phyloP scores from a whole-genome alignment of 139 green algal species.

The Dunaliella sp. region DNA sequence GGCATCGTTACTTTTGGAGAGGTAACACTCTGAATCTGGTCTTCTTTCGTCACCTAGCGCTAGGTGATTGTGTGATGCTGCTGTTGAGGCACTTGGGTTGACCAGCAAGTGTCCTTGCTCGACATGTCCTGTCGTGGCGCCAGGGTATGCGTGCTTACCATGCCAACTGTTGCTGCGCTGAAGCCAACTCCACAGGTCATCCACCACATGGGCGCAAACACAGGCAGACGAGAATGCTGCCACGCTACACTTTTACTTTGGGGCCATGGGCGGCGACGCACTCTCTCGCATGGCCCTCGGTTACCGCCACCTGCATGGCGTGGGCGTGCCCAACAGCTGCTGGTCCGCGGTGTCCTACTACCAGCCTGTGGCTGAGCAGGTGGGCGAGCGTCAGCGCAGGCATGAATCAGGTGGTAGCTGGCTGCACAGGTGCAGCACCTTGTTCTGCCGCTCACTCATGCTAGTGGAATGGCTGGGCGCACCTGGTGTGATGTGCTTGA shows the following conservation, averaged over 20 bases:
- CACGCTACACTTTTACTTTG: constrained; percentile 83
- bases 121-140: background rate
- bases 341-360: constrained; percentile 84
- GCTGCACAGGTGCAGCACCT: background rate
- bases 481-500: too few species aligned
- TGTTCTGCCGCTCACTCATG: background rate
- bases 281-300: constrained; percentile 73
- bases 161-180: too few species aligned
- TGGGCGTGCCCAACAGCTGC: constrained; percentile 78
- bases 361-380: constrained; percentile 65
- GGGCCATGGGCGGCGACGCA: constrained; percentile 61
- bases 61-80: background rate
- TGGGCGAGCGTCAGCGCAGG: constrained; percentile 16
- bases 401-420: background rate
- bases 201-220: background rate
- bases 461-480: background rate
- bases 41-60: background rate
- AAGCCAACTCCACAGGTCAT: too few species aligned
- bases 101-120: background rate
- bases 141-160: background rate
- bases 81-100: background rate
- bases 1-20: constrained; percentile 35
- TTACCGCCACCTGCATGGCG: constrained; percentile 76
- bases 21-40: constrained; percentile 21
- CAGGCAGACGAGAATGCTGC: constrained; percentile 56